Evolutionary conservation across 2,329 filamentous ascomycete species (phyloP).

Genomic region (Fulvia fulva): DNA sequence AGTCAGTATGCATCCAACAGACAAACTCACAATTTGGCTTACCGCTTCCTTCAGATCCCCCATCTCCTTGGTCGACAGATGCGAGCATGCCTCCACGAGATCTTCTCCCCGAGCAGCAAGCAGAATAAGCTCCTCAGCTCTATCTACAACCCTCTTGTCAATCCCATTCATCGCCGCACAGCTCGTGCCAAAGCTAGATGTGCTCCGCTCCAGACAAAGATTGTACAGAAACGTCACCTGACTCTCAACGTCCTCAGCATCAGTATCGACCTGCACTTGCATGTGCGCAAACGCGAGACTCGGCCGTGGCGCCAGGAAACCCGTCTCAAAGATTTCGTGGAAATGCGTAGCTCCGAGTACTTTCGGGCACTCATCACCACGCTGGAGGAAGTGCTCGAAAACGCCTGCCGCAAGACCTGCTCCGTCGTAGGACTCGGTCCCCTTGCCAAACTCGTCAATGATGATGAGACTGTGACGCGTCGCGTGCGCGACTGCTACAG

Average conservation of each 20-base stretch:
- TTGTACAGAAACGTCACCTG: constrained; percentile 44
- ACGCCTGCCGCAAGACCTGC: constrained; percentile 61
- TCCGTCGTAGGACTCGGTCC: constrained; percentile 61
- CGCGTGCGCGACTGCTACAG: constrained; percentile 68
- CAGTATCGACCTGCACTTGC: constrained; percentile 60
- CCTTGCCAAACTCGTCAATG: constrained; percentile 87
- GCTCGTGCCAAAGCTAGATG: constrained; percentile 75
- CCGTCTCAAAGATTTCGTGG: constrained; percentile 68
- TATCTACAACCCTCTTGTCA: constrained; percentile 63
- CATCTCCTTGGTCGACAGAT: constrained; percentile 60
- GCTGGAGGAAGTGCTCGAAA: constrained; percentile 53
- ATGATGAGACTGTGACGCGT: constrained; percentile 75
- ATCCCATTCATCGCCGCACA: constrained; percentile 88
- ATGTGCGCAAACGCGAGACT: constrained; percentile 64
- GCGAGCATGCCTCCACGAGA: constrained; percentile 67
- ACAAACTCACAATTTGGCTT: no score
- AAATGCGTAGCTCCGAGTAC: constrained; percentile 62
- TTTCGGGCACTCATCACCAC: constrained; percentile 51
- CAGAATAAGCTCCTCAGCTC: constrained; percentile 69
- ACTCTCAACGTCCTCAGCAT: constrained; percentile 51
- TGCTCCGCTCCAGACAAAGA: constrained; percentile 59
- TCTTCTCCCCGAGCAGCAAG: constrained; percentile 71
- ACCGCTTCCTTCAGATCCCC: constrained; percentile 65
- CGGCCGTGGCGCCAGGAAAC: constrained; percentile 50
- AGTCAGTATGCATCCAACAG: neutral